Conservation (phyloP, 495 filamentous ascomycete genomes). For the Aspergillus haitiensis region DNA sequence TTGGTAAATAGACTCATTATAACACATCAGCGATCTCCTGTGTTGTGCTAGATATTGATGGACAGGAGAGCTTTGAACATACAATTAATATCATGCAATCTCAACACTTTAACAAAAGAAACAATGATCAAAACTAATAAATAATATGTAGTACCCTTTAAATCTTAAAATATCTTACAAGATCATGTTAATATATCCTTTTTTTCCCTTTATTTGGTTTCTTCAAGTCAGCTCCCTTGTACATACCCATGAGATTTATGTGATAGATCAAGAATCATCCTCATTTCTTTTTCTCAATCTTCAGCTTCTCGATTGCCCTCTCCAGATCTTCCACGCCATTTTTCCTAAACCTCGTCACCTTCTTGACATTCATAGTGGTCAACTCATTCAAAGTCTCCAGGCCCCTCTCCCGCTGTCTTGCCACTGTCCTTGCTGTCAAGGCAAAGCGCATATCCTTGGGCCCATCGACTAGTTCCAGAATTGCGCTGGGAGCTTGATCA, state of each 20-base stretch:
- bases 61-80: constrained; percentile 1
- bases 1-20: constrained; percentile 2
- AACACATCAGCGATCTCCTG: neutral
- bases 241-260: no score
- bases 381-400: constrained; percentile 60
- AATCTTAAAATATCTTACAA: neutral
- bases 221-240: neutral
- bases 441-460: constrained; percentile 94
- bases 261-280: neutral
- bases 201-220: neutral
- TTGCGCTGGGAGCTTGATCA: constrained; percentile 83
- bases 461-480: constrained; percentile 95
- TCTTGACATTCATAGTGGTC: constrained; percentile 73
- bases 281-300: constrained; percentile 19
- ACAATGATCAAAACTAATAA: neutral
- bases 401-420: constrained; percentile 54
- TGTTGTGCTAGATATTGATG: neutral
- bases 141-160: neutral
- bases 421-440: constrained; percentile 80
- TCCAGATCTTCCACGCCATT: constrained; percentile 68
- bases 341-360: constrained; percentile 78
- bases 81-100: neutral
- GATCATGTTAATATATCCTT: neutral
- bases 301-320: constrained; percentile 64
- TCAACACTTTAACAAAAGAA: no score